phyloP scores from a whole-genome alignment of 345 rosid species.

The Eucalyptus grandis region DNA sequence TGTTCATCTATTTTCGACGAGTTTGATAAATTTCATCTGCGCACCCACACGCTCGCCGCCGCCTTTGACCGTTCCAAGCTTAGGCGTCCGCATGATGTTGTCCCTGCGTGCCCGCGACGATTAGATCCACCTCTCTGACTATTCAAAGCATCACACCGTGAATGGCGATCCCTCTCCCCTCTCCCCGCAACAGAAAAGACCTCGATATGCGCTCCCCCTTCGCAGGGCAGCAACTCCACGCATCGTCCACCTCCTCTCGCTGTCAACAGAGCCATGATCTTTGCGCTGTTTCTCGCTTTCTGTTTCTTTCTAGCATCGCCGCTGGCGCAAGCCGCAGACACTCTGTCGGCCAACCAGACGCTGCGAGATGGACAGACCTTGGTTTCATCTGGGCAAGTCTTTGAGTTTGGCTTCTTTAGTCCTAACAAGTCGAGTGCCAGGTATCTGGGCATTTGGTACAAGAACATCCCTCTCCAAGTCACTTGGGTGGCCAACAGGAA shows the following conservation, averaged over 20 bases:
- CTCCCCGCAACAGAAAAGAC: neutral
- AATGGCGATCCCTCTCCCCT: neutral
- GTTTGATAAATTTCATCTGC: neutral
- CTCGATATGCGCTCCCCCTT: neutral
- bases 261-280: neutral
- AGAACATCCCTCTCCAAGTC: neutral
- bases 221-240: neutral
- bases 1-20: neutral
- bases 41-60: neutral
- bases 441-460: slow-evolving; percentile 14
- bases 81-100: neutral
- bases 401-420: slow-evolving; percentile 9
- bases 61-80: neutral
- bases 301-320: neutral
- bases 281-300: neutral
- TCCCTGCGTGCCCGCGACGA: neutral
- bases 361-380: neutral
- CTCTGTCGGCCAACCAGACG: neutral
- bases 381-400: neutral
- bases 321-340: neutral
- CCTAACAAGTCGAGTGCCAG: neutral
- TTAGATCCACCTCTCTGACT: neutral
- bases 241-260: neutral
- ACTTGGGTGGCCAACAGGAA: slow-evolving; percentile 15
- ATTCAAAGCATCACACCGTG: neutral